Base-by-base conservation (phyloP, 176 grass and related monocot species). In the Dactylis glomerata region DNA sequence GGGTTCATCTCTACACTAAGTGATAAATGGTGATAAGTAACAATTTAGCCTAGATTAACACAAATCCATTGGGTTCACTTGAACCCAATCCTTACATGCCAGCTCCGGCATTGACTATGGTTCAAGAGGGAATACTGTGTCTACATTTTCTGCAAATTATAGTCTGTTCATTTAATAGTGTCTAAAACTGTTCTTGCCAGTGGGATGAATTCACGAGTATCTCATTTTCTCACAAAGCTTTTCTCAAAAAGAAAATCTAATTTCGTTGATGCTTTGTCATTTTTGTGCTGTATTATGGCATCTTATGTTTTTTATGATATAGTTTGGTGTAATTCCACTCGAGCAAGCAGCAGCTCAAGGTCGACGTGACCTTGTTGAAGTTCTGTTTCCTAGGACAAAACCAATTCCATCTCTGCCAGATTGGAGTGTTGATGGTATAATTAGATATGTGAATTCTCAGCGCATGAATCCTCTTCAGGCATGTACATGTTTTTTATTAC, bases 281-380 rank as follows among this genome's bases (percentile, higher is more conserved):
- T 16, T 73, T 82, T 4, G 42, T 45, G 20, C 3, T 33, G 42
- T 23, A 72, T 56, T 71, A 26, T 40, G 26, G 66, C 19, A 27
- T 19, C 28, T 49, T 55, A 32, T 17, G 10, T 28, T 72, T 44
- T 36, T 49, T 36, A 37, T 13, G 47, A 66, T 79, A 40, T 59
- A 86, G 83, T 12, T 19, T 49, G 83, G 84, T 38, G 52, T 5
- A 40, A 70, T 76, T 26, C 84, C 71, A 31, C 86, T 86, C 27
- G 24, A 83, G 79, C 14, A 72, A 27, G 84, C 88, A 45, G 88
- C 88, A 68, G 14, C 20, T 81, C 27, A 6, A 22, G 61, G 42
- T 55, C 34, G 62, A 62, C 71, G 33, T 56, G 77, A 77, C 44
- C 28, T 68, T 77, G 84, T 90, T 11, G 69, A 90, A 83, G 79